Evolutionary conservation across 208 protist species (phyloP).

Genomic region (Polymyxa betae): DNA sequence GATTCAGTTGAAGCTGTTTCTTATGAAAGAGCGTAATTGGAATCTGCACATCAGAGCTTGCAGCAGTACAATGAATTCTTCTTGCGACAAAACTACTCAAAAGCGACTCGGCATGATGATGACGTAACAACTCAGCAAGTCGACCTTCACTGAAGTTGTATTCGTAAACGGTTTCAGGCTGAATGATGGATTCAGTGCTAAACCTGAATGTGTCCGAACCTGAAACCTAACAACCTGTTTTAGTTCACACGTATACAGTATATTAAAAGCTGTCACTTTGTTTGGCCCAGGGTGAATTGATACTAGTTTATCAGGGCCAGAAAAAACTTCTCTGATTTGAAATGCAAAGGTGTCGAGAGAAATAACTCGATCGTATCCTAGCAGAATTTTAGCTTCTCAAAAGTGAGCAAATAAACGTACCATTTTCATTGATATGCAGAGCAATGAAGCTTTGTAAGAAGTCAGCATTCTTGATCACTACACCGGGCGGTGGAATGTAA

Average conservation of each 20-base stretch:
- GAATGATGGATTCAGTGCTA: not conserved
- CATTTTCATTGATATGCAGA: conserved; percentile 6
- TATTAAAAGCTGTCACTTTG: not conserved
- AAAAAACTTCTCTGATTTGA: not conserved
- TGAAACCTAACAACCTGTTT: not conserved
- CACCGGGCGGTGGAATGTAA: not conserved
- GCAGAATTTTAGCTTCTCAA: not conserved
- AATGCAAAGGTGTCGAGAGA: not conserved
- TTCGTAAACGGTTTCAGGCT: not conserved
- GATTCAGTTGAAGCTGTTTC: not conserved
- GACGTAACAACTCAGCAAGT: not conserved
- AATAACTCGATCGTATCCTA: not conserved
- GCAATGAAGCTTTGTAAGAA: not conserved
- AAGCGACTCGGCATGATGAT: not conserved
- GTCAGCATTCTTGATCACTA: conserved; percentile 25
- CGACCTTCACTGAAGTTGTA: not conserved
- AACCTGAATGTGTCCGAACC: not conserved
- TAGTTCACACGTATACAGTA: not conserved
- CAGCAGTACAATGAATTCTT: not conserved
- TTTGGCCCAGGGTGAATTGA: not conserved
- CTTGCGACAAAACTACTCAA: not conserved
- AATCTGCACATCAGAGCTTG: not conserved
- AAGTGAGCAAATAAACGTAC: not conserved
- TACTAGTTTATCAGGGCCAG: not conserved
- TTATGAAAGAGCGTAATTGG: not conserved